Evolutionary conservation across 2,329 filamentous ascomycete genomes (phyloP).

Genomic region (Alternaria alternata): DNA sequence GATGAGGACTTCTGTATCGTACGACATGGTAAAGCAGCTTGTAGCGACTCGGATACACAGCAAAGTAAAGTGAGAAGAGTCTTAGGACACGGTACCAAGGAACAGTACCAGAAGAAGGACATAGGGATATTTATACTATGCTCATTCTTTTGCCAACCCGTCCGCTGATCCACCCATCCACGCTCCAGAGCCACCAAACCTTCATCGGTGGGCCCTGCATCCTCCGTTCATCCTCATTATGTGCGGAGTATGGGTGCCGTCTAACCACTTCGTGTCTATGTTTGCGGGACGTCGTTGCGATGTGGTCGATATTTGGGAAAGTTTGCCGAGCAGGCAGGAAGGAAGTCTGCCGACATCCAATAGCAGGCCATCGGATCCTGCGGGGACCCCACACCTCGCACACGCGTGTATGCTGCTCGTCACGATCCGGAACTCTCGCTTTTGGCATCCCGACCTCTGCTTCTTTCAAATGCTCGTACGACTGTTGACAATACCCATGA

Average conservation of each 20-base stretch:
- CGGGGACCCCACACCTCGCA: slow-evolving; percentile 22
- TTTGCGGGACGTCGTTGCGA: slow-evolving; percentile 10
- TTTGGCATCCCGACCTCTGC: slow-evolving; percentile 18
- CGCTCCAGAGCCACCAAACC: background rate
- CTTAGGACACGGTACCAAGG: background rate
- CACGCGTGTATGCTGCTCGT: slow-evolving; percentile 28
- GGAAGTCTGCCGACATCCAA: slow-evolving; percentile 23
- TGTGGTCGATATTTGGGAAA: slow-evolving; percentile 15
- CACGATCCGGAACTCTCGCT: slow-evolving; percentile 14
- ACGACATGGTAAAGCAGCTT: slow-evolving; percentile 33
- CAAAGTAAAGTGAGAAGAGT: background rate
- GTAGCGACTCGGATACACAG: background rate
- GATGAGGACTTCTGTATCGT: slow-evolving; percentile 58
- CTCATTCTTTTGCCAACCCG: background rate
- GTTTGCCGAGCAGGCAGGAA: slow-evolving; percentile 24
- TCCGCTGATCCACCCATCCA: background rate
- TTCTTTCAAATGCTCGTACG: background rate
- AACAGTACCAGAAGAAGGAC: background rate
- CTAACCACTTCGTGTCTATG: slow-evolving; percentile 2
- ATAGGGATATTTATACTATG: slow-evolving; percentile 14
- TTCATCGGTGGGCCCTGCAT: slow-evolving; percentile 1
- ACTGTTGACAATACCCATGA: background rate
- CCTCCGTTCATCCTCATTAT: background rate
- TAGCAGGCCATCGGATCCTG: slow-evolving; percentile 3
- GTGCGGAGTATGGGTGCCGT: slow-evolving; percentile 11